Evolutionary conservation across 371 early-diverging fungal species (phyloP).

Genomic region (Mucor plumbeus): DNA sequence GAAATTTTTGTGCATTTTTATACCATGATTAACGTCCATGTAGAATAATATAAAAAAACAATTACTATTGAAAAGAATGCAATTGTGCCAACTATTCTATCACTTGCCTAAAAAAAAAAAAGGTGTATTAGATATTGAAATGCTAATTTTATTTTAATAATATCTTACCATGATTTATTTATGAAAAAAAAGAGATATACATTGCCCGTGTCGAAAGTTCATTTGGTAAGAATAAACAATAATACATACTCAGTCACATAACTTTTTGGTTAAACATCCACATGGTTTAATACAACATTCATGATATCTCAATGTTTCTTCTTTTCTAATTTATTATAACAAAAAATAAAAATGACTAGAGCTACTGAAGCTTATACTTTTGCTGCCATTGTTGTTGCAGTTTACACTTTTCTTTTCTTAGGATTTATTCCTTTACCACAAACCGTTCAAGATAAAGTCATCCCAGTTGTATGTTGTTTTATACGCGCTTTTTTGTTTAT

Average conservation of each 20-base stretch:
- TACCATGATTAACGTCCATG: conserved; percentile 90
- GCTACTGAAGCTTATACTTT: conserved; percentile 63
- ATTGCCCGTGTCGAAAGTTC: conserved; percentile 10
- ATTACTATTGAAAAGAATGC: conserved; percentile 71
- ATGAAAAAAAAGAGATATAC: not conserved
- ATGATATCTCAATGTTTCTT: not conserved
- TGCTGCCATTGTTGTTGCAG: conserved; percentile 44
- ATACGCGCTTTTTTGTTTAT: not conserved
- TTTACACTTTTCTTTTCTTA: conserved; percentile 59
- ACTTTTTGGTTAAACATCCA: not conserved
- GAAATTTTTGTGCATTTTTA: not conserved
- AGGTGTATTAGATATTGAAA: not conserved
- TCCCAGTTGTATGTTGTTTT: conserved; percentile 58
- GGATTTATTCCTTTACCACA: conserved; percentile 62
- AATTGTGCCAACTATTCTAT: conserved; percentile 81
- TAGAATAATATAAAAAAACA: conserved; percentile 87
- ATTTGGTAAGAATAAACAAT: not conserved
- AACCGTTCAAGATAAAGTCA: conserved; percentile 58
- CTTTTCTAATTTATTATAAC: not conserved
- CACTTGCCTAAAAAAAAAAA: conserved; percentile 57
- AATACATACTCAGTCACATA: conserved; percentile 7
- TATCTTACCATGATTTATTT: not conserved
- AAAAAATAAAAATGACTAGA: conserved; percentile 57
- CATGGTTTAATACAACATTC: not conserved
- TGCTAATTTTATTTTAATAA: not conserved